Base-by-base conservation (phyloP, 805 yeast species). In the Candida peoriensis region DNA sequence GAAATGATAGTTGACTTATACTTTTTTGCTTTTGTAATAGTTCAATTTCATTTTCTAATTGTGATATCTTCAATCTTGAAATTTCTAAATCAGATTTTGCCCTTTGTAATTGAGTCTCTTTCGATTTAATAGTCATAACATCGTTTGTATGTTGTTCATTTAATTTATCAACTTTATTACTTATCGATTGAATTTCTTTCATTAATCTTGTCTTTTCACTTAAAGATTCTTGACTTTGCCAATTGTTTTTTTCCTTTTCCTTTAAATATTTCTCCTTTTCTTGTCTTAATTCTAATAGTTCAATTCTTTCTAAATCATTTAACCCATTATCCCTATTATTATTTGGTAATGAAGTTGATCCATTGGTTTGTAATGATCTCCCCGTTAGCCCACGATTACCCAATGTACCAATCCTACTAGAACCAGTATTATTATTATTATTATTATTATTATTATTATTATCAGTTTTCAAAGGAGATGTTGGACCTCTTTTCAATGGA, bases 401-500 rank as follows among this genome's bases (percentile, higher is more conserved):
- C 24, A 34, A 12, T 3, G 24, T 19, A 4, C 50, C 46, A 17
- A 50, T 31, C 29, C 45, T 55, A 44, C 46, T 68, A 54, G 45
- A 17, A 11, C 19, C 21, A 13, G 27, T n/a, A 12, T 33, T 33
- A n/a, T n/a, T n/a, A n/a, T n/a, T n/a, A n/a, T n/a, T n/a, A n/a
- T n/a, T n/a, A n/a, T n/a, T n/a, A n/a, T n/a, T n/a, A n/a, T n/a
- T n/a, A n/a, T n/a, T n/a, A 2, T 39, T 31, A 13, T 36, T 33
- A 1, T 53, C 53, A 26, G 70, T 55, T 47, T 76, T 80, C 23
- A 76, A 67, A 1, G 90, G 90, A 0, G 89, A 81, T 0, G 84
- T 65, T 0, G 90, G 84, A 0, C 72, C 70, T 41, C 93, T 65
- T 47, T 82, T 82, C 3, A 81, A 66, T 4, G 89, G 89, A 14